Percentiles rank a stretch among this genome's conserved stretches.
Evolutionary conservation across 2,329 filamentous ascomycete species (phyloP).

Genomic region (Phoma sp.): DNA sequence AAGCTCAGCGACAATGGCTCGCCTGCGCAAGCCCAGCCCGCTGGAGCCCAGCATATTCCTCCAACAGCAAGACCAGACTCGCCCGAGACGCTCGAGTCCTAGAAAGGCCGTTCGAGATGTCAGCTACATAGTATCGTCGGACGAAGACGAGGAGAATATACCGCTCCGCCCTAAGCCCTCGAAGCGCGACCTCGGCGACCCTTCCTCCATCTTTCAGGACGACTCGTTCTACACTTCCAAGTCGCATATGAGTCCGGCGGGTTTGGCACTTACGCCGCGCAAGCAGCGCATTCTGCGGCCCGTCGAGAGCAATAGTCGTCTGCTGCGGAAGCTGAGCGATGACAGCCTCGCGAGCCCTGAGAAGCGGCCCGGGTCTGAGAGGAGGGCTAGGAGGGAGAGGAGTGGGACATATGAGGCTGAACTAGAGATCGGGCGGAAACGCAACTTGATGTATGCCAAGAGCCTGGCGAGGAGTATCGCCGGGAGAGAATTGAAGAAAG

Average conservation of each 20-base stretch:
- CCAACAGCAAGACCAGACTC: slow-evolving; percentile 25
- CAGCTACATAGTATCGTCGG: slow-evolving; percentile 30
- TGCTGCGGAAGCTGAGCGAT: slow-evolving; percentile 37
- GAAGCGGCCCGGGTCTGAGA: slow-evolving; percentile 26
- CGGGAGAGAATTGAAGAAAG: slow-evolving; percentile 26
- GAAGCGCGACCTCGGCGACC: slow-evolving; percentile 33
- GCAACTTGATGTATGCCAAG: slow-evolving; percentile 35
- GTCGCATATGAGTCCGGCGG: slow-evolving; percentile 11
- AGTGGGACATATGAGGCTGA: slow-evolving; percentile 25
- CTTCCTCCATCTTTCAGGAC: slow-evolving; percentile 31
- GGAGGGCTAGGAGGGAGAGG: slow-evolving; percentile 25
- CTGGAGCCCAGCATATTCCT: slow-evolving; percentile 31
- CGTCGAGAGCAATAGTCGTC: slow-evolving; percentile 40
- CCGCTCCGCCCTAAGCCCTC: slow-evolving; percentile 38
- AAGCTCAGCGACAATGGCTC: slow-evolving; percentile 37
- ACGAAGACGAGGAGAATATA: slow-evolving; percentile 34
- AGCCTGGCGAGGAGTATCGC: slow-evolving; percentile 38
- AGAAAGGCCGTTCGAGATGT: slow-evolving; percentile 36
- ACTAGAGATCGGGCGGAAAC: slow-evolving; percentile 23
- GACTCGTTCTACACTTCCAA: slow-evolving; percentile 35
- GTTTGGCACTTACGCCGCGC: slow-evolving; percentile 28
- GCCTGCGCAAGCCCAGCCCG: slow-evolving; percentile 43
- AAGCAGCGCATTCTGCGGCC: slow-evolving; percentile 45
- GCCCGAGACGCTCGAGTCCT: slow-evolving; percentile 35
- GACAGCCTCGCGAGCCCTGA: slow-evolving; percentile 42